A percentile compares a stretch with the other conserved stretches of the same genome.
Conservation (phyloP, 176 grass and related monocot genomes). For the Tillandsia leiboldiana region DNA sequence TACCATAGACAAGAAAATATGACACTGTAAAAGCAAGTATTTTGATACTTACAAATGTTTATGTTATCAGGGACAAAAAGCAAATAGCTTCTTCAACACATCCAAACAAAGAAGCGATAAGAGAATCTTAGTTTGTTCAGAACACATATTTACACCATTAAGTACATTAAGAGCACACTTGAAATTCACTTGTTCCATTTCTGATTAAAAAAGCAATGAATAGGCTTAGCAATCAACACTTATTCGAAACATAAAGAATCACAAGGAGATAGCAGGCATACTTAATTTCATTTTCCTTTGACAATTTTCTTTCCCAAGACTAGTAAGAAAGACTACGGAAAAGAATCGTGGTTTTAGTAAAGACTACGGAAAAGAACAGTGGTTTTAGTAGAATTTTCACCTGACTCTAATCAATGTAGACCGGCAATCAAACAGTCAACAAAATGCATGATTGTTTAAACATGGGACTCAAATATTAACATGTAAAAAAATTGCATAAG, state of each 20-base stretch:
- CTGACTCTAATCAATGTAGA: neutral
- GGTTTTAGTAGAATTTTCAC: neutral
- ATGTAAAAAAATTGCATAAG: neutral
- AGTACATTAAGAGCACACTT: too few species aligned
- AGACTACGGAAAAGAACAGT: neutral
- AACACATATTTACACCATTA: too few species aligned
- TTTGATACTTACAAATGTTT: neutral
- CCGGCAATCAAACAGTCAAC: neutral
- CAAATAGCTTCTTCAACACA: too few species aligned
- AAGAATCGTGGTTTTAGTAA: neutral
- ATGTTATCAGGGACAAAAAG: too few species aligned
- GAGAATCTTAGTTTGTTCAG: too few species aligned
- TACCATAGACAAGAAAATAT: constrained; percentile 18
- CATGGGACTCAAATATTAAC: neutral
- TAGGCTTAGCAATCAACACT: too few species aligned
- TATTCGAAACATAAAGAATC: too few species aligned
- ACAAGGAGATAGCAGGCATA: neutral
- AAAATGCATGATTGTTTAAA: neutral
- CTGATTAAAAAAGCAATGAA: too few species aligned
- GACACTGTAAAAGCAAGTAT: constrained; percentile 14
- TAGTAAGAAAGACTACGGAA: neutral
- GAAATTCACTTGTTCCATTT: too few species aligned
- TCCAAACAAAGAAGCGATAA: too few species aligned
- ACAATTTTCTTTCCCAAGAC: neutral
- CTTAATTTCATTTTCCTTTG: neutral